Base-by-base conservation (phyloP, 441 rosid genomes). In the Euphorbia celastroides region DNA sequence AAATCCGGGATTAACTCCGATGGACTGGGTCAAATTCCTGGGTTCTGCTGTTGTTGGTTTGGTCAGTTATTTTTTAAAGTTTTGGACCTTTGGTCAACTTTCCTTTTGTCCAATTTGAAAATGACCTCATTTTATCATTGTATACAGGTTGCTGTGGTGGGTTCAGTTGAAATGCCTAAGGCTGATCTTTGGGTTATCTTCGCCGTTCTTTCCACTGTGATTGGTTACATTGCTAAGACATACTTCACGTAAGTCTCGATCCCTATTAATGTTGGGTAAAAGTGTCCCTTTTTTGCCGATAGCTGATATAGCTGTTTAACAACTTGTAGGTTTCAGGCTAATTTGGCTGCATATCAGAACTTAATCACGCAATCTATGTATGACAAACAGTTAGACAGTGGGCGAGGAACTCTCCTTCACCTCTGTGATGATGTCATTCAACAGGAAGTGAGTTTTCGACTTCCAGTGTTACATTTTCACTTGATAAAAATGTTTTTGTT, bases 371-470 rank as follows among this genome's bases (percentile, higher is more conserved):
- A 88, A 78, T 95, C 97, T 64, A 88, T 90, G 96, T 95, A 92
- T 74, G 97, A 95, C 78, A 95, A 95, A 75, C 99, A 92, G 70
- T 83, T 94, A 31, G 99, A 92, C 74, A 94, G 98, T 78, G 99
- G 99, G 72, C 87, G 51, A 82, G 99, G 99, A 62, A 92, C 99
- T 38, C 93, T 94, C 66, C 86, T 94, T 73, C 99, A 94, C 79
- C 80, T 94, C 76, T 94, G 99, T 44, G 99, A 94, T 67, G 97
- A 94, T 69, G 96, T 92, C 66, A 87, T 92, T 84, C 99, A 89
- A 68, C 90, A 89, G 81, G 93, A 89, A 82, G 93, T 87, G 73
- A 68, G 89, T 82, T 54, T 60, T 26, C 42, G 11, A 14, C 55
- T 51, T 20, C 48, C 50, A 46, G 17, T 38, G 57, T 62, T 55